Percentiles rank a stretch among this genome's conserved stretches.
These are phyloP conservation scores for Bolboschoenus planiculmis DNA, from an alignment of 176 grass and related monocot genomes.

Conservation along the genomic window DNA sequence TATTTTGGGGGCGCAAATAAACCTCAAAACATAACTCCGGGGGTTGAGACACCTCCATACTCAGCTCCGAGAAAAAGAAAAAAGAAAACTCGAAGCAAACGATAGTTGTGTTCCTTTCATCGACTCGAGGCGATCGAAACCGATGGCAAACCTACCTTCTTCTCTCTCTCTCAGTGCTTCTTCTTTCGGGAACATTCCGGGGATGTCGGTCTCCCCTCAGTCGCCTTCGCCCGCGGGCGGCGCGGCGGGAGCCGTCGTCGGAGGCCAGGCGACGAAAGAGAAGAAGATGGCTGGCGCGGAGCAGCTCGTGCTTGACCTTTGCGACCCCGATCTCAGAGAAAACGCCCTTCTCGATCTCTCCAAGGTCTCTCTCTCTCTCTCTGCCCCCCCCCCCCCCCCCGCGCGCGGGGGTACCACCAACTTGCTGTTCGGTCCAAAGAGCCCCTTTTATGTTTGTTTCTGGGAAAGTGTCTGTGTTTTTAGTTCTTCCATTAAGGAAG, in stretches of 20 bases:
- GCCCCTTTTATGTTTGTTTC: background rate
- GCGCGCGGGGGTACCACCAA: no score
- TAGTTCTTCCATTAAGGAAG: background rate
- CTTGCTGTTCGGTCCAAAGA: background rate
- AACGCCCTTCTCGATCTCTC: slow-evolving; percentile 62
- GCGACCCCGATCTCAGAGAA: slow-evolving; percentile 66
- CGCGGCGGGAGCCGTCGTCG: background rate
- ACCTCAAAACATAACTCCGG: no score
- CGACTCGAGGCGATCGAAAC: slow-evolving; percentile 2
- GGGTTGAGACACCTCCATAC: no score
- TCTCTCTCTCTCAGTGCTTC: slow-evolving; percentile 40
- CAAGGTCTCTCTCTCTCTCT: slow-evolving; percentile 33
- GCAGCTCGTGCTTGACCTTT: slow-evolving; percentile 80
- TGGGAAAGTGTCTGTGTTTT: background rate
- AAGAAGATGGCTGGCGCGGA: slow-evolving; percentile 55
- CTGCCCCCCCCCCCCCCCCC: background rate
- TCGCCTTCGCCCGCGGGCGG: slow-evolving; percentile 4
- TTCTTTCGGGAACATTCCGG: slow-evolving; percentile 19
- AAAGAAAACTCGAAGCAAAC: no score
- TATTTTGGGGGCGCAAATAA: no score
- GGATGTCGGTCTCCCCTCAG: background rate
- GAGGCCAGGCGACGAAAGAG: slow-evolving; percentile 31
- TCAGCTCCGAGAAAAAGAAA: no score
- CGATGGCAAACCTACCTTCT: slow-evolving; percentile 61
- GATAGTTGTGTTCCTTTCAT: background rate